Percentiles rank a stretch among this genome's conserved stretches.
Evolutionary conservation across 345 rosid species (phyloP).

Genomic region (Gossypium australe): DNA sequence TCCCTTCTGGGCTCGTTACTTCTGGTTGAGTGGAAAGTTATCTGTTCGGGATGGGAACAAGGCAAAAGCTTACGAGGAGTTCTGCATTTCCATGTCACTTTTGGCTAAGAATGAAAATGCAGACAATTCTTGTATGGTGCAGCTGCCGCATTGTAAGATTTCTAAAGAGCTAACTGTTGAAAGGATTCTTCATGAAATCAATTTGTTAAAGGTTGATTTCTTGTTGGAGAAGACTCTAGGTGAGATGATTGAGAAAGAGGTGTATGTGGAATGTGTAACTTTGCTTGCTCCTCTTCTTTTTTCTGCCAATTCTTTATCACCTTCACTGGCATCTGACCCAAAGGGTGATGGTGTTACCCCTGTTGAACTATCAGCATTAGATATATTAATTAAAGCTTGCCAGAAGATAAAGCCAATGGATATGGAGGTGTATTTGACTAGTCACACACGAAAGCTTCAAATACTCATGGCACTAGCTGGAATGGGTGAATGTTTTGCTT

Average conservation of each 20-base stretch:
- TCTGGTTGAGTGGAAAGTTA: conserved; percentile 87
- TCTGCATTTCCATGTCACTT: conserved; percentile 58
- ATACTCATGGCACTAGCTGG: conserved; percentile 56
- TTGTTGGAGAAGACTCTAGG: conserved; percentile 63
- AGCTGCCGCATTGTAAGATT: conserved; percentile 62
- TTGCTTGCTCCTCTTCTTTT: conserved; percentile 76
- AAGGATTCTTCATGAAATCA: conserved; percentile 66
- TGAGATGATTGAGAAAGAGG: conserved; percentile 72
- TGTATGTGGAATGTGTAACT: conserved; percentile 55
- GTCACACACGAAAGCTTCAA: conserved; percentile 78
- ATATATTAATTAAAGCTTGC: conserved; percentile 63
- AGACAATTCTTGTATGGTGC: conserved; percentile 37
- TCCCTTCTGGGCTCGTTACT: conserved; percentile 77
- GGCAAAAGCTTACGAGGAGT: conserved; percentile 68
- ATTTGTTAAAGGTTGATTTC: conserved; percentile 65
- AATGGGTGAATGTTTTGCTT: conserved; percentile 34
- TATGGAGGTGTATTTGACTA: conserved; percentile 56
- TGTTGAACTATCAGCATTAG: conserved; percentile 70
- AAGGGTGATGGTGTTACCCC: conserved; percentile 37
- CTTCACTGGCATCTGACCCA: conserved; percentile 32
- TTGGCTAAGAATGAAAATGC: conserved; percentile 37
- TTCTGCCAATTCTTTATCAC: conserved; percentile 39
- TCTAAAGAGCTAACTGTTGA: conserved; percentile 53
- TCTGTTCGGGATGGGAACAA: conserved; percentile 72
- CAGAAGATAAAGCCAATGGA: conserved; percentile 55